Conservation (phyloP, 768 basidiomycete genomes). For the Collybiopsis luxurians region DNA sequence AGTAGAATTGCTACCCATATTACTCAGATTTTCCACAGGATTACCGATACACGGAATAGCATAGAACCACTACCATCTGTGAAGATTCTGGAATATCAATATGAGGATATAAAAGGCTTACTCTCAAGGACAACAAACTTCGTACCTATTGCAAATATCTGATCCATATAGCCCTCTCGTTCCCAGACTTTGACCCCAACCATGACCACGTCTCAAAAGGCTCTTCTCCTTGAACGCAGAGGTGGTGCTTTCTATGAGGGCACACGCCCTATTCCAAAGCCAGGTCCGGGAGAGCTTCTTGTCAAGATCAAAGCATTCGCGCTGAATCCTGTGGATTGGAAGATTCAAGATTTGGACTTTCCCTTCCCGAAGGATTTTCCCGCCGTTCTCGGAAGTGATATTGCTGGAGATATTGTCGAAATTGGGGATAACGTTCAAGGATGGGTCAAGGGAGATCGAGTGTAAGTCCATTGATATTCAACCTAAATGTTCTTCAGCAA, state of each 20-base stretch:
- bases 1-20: too few relatives aligned
- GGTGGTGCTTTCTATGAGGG: background rate
- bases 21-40: too few relatives aligned
- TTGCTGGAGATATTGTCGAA: slow-evolving; percentile 47
- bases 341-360: slow-evolving; percentile 32
- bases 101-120: too few relatives aligned
- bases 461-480: slow-evolving; percentile 40
- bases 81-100: too few relatives aligned
- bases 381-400: slow-evolving; percentile 45
- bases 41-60: too few relatives aligned
- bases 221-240: background rate
- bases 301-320: background rate
- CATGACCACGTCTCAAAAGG: background rate
- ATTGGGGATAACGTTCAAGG: slow-evolving; percentile 50
- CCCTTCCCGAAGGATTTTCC: slow-evolving; percentile 40
- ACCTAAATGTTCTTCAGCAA: too few relatives aligned
- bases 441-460: slow-evolving; percentile 50
- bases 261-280: background rate
- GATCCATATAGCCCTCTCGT: too few relatives aligned
- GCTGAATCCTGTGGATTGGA: background rate
- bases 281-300: background rate
- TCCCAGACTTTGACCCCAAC: too few relatives aligned
- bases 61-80: too few relatives aligned
- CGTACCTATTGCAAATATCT: too few relatives aligned
- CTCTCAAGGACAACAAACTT: too few relatives aligned